These are phyloP conservation scores for Diversispora epigaea DNA, from an alignment of 192 early-diverging fungal genomes.

Conservation along the genomic window DNA sequence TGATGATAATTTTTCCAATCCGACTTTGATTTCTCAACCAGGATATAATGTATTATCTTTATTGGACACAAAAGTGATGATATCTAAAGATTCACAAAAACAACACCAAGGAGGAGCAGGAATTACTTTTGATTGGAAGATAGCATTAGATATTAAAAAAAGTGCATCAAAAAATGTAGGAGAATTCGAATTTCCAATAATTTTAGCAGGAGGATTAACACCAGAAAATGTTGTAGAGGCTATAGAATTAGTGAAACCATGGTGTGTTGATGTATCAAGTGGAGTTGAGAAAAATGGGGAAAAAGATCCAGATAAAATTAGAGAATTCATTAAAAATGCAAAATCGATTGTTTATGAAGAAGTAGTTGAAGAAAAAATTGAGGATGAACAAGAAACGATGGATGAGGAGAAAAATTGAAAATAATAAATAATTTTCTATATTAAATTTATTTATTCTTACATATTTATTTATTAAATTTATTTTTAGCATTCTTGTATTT, in stretches of 20 bases:
- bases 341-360: conserved; percentile 48
- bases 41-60: conserved; percentile 56
- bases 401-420: no score
- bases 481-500: no score
- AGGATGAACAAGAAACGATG: not conserved
- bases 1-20: conserved; percentile 51
- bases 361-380: not conserved
- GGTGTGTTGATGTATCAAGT: conserved; percentile 90
- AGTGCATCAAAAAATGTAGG: conserved; percentile 19
- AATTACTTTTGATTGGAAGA: conserved; percentile 81
- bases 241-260: conserved; percentile 64
- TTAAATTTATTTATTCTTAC: no score
- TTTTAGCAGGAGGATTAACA: conserved; percentile 88
- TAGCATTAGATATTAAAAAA: conserved; percentile 55
- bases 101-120: conserved; percentile 78
- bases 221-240: conserved; percentile 81
- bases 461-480: no score
- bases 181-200: conserved; percentile 63
- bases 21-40: conserved; percentile 49
- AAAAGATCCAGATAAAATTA: conserved; percentile 81
- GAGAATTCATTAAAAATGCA: conserved; percentile 64
- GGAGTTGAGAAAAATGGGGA: conserved; percentile 82
- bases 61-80: conserved; percentile 65
- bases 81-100: not conserved
- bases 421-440: no score